These are phyloP conservation scores for Trichoderma lentiforme DNA, from an alignment of 2,329 filamentous ascomycete genomes.

Conservation along the genomic window DNA sequence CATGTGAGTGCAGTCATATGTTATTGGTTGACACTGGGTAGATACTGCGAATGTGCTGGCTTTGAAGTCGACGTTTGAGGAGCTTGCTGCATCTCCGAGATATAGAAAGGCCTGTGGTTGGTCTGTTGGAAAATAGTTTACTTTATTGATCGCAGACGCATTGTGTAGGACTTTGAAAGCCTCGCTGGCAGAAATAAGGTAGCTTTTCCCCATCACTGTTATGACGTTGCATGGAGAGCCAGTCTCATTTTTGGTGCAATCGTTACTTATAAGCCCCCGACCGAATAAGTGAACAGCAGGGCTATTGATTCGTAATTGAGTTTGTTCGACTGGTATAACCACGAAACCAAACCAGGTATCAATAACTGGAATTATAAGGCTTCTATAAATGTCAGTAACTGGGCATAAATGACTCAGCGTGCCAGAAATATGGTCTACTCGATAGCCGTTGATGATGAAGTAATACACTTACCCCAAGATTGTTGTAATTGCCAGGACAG, in stretches of 20 bases:
- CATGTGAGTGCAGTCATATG: background rate
- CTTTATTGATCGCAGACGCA: background rate
- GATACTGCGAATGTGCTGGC: background rate
- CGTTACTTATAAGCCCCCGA: background rate
- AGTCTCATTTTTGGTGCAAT: background rate
- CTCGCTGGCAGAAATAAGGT: background rate
- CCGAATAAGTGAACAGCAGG: background rate
- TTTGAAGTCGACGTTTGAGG: background rate
- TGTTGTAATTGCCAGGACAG: background rate
- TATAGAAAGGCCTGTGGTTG: background rate
- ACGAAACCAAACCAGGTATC: constrained; percentile 1
- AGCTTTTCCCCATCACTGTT: background rate
- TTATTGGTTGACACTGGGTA: background rate
- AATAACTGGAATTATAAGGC: background rate
- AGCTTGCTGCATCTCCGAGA: background rate
- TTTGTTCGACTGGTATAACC: background rate
- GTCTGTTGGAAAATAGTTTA: background rate
- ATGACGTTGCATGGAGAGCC: background rate
- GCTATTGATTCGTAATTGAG: background rate
- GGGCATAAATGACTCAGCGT: background rate
- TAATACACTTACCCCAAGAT: background rate
- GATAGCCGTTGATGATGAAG: background rate
- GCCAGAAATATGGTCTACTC: background rate
- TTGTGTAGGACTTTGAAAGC: background rate
- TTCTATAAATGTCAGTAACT: background rate